Base-by-base conservation (phyloP, 2,329 filamentous ascomycete genomes). In the Sporothrix inflata region DNA sequence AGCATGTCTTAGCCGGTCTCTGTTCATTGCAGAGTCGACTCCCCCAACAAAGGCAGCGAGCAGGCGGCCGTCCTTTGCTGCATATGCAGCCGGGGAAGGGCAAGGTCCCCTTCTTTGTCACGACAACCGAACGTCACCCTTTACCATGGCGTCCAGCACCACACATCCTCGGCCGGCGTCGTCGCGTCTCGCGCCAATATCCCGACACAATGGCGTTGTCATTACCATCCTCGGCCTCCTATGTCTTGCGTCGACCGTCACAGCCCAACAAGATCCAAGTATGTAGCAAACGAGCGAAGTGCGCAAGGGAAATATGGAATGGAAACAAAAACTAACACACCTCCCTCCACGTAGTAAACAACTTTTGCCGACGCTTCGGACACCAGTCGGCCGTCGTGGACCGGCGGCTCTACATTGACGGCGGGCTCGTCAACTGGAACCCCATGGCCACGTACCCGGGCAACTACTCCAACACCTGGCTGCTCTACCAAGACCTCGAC, bases 301-400 rank as follows among this genome's bases (percentile, higher is more conserved):
- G 24, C 2, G 16, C 21, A 65, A 27, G 21, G 21, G 6, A 40
- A 30, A 49, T 14, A 21, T 7, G 49, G 9, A 12, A 12, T n/a
- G 9, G 2, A 40, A 61, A 40, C 1, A 42, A 9, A 38, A 19
- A 21, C 45, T 67, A 34, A 67, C 45, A 34, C 16, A 6, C 16
- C 5, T 16, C 21, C 11, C 24, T n/a, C 11, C 65, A 7, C 14
- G 86, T 21, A 4, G 80, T 90, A 66, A 81, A 79, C 30, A 83
- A 88, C 77, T 90, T 86, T 72, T 87, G 85, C 75, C 80, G 85
- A 61, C 80, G 85, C 72, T 87, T 85, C 79, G 87, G 86, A 60
- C 89, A 91, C 77, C 87, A 90, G 77, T 88, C 87, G 8, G 84
- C 89, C 7, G 82, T 90, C 11, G 83, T 91, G 61, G 87, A 90